Base-by-base conservation (phyloP, 768 basidiomycete genomes). In the Termitomyces titanicus region DNA sequence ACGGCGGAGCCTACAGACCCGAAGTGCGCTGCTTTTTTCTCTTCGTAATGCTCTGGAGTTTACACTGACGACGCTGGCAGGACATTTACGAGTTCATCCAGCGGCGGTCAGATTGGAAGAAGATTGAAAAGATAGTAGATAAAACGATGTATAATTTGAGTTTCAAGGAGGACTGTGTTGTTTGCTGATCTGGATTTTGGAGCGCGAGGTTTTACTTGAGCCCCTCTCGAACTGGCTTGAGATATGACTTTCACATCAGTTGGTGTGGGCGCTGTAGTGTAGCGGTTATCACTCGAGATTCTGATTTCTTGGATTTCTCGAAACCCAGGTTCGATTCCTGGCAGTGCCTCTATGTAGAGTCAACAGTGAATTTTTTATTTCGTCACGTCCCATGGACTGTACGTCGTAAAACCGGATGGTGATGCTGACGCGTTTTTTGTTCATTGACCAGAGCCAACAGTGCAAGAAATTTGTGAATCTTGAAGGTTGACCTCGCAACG, bases 41-140 rank as follows among this genome's bases (percentile, higher is more conserved):
- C 15, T 3, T 10, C 9, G 1, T 17, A 25, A 38, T 27, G 25
- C 35, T 48, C 17, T 24, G 48, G 29, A 2, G n/a, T 57, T n/a
- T n/a, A 20, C 37, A 31, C 53, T 33, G 45, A 18, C 18, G 20
- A 34, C 46, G 11, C 9, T 15, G 18, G 22, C 33, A 88, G 84
- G 96, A 98, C 66, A 79, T 98, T 48, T 98, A 98, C 68, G 96
- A 98, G 69, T 96, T 98, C 64, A 91, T 98, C 64, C 92, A 94
- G 66, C 78, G 95, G 20, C 80, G 95, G 33, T 89, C 92, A 7
- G 96, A 99, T 68, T 98, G 96, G 96, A 96, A 97, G 74, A 95
- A 92, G 75, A 98, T 98, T 56, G 95, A 98, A 69, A 96, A 93
- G 72, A 86, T 83, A 25, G 97, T 98, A 47, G 92, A 94, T 74